Evolutionary conservation across 495 filamentous ascomycete species (phyloP).

Genomic region (Rostrohypoxylon terebratum): DNA sequence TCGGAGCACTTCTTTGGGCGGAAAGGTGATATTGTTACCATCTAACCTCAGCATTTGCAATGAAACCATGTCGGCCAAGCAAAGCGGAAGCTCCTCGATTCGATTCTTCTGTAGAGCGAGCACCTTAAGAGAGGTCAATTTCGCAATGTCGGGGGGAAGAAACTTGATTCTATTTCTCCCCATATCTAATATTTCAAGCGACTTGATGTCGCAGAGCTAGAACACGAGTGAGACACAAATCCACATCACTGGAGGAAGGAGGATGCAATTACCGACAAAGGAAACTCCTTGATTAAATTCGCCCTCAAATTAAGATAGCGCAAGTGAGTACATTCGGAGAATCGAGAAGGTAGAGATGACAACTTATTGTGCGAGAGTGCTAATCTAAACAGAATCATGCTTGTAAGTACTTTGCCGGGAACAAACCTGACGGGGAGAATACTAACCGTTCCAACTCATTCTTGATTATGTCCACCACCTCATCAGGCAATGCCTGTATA

Average conservation of each 20-base stretch:
- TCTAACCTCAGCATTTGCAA: conserved; percentile 88
- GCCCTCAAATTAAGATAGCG: conserved; percentile 95
- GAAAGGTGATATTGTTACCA: conserved; percentile 82
- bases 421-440: neutral
- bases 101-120: conserved; percentile 85
- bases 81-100: conserved; percentile 83
- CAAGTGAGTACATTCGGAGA: conserved; percentile 86
- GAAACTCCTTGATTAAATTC: conserved; percentile 90
- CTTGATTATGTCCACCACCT: conserved; percentile 92
- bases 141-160: conserved; percentile 82
- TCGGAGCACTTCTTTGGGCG: conserved; percentile 69
- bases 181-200: conserved; percentile 92
- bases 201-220: conserved; percentile 78
- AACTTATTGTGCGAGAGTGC: conserved; percentile 91
- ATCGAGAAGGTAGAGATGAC: conserved; percentile 78
- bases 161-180: conserved; percentile 83
- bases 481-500: conserved; percentile 83
- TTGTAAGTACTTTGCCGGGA: conserved; percentile 26
- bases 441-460: conserved; percentile 87
- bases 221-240: conserved; percentile 38
- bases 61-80: conserved; percentile 87
- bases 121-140: conserved; percentile 79
- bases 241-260: conserved; percentile 10
- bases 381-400: conserved; percentile 65
- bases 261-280: conserved; percentile 73